These are phyloP conservation scores for Coemansia sp. DNA, from an alignment of 192 early-diverging fungal genomes.

Conservation along the genomic window DNA sequence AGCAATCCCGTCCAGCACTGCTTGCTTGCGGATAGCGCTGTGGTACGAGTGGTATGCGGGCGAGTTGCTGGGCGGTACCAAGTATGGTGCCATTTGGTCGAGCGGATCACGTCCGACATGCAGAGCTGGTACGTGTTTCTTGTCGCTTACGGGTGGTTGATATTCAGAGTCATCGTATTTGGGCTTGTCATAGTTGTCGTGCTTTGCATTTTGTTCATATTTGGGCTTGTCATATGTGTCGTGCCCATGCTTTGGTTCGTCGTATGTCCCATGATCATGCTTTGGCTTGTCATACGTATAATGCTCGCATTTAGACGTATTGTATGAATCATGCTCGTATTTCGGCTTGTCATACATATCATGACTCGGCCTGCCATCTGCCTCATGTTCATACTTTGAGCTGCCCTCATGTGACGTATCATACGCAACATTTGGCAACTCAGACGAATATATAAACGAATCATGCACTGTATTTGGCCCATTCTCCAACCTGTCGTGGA, in stretches of 20 bases:
- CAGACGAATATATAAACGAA: no score
- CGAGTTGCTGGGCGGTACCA: not conserved
- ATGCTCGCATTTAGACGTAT: not conserved
- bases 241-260: not conserved
- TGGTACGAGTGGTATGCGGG: not conserved
- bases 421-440: no score
- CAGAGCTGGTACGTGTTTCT: not conserved
- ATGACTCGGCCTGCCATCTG: not conserved
- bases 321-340: not conserved
- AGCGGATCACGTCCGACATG: slow-evolving; percentile 5
- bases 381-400: not conserved
- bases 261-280: no score
- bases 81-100: slow-evolving; percentile 18
- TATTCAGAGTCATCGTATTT: not conserved
- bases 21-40: not conserved
- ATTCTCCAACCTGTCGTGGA: no score
- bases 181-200: no score
- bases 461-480: no score
- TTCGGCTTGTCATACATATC: not conserved
- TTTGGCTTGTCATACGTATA: not conserved
- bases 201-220: not conserved
- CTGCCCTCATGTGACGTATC: no score
- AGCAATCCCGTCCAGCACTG: not conserved
- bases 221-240: not conserved
- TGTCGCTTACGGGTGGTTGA: no score